Conservation (phyloP, 2,329 filamentous ascomycete genomes). For the Helotiales sp. region DNA sequence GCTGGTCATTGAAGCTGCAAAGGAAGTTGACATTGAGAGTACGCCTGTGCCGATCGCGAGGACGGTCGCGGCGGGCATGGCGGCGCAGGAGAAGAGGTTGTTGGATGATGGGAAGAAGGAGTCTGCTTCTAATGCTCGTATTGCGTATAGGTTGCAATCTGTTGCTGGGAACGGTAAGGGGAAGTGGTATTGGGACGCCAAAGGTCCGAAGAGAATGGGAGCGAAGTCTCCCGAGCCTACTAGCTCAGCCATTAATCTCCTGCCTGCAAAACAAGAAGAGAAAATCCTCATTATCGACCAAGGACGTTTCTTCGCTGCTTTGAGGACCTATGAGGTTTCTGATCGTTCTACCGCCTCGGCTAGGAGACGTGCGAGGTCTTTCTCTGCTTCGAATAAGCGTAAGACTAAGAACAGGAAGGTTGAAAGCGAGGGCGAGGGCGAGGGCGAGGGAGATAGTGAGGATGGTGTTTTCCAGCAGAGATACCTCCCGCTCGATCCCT, state of each 20-base stretch:
- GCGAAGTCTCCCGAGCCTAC: not conserved
- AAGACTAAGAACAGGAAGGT: no score
- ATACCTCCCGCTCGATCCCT: not conserved
- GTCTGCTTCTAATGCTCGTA: not conserved
- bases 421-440: not conserved
- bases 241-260: not conserved
- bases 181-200: not conserved
- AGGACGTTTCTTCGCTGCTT: not conserved
- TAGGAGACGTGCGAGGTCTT: not conserved
- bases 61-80: not conserved
- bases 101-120: not conserved
- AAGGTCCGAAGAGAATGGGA: not conserved
- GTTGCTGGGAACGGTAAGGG: not conserved
- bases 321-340: not conserved
- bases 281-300: not conserved
- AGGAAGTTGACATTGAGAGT: not conserved
- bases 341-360: not conserved
- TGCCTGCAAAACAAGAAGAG: not conserved
- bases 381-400: not conserved
- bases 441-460: not conserved
- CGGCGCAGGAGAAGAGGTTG: not conserved
- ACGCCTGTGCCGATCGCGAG: not conserved
- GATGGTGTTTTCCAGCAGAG: not conserved
- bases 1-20: not conserved
- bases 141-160: not conserved